These are phyloP conservation scores for Moricandia moricandioides DNA, from an alignment of 345 rosid genomes.

Conservation along the genomic window DNA sequence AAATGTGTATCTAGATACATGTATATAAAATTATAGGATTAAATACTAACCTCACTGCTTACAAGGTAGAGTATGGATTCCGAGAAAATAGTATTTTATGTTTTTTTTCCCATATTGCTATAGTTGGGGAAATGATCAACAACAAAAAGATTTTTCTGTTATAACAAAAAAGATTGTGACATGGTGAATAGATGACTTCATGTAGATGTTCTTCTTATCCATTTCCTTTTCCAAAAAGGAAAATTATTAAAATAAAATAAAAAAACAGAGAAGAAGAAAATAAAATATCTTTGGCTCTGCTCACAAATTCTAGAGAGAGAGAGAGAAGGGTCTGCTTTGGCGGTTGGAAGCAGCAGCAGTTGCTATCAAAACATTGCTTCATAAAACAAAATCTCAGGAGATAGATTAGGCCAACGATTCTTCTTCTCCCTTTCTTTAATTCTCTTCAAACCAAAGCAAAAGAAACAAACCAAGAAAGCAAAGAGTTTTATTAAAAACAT, in stretches of 20 bases:
- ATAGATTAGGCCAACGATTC: conserved; percentile 74
- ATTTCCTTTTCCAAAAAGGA: conserved; percentile 13
- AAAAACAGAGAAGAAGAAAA: background rate
- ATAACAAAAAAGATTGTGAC: conserved; percentile 16
- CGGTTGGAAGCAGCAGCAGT: conserved; percentile 34
- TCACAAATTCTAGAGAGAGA: conserved; percentile 5
- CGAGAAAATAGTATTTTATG: background rate
- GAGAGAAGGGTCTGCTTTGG: conserved; percentile 29
- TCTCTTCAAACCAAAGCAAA: conserved; percentile 68
- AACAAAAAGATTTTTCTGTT: conserved; percentile 15
- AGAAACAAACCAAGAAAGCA: background rate
- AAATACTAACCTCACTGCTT: background rate
- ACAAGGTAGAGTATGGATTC: background rate
- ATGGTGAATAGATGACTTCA: conserved; percentile 28
- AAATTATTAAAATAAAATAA: background rate
- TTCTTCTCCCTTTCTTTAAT: conserved; percentile 39
- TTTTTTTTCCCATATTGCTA: background rate
- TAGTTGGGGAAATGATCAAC: background rate
- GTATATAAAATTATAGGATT: background rate
- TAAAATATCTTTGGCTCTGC: background rate
- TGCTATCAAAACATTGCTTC: conserved; percentile 36
- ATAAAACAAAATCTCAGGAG: conserved; percentile 36
- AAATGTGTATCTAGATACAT: background rate
- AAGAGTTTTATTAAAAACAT: too few species aligned
- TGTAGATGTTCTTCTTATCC: conserved; percentile 34